These are phyloP conservation scores for Knufia fluminis DNA, from an alignment of 2,329 filamentous ascomycete genomes.

Conservation along the genomic window DNA sequence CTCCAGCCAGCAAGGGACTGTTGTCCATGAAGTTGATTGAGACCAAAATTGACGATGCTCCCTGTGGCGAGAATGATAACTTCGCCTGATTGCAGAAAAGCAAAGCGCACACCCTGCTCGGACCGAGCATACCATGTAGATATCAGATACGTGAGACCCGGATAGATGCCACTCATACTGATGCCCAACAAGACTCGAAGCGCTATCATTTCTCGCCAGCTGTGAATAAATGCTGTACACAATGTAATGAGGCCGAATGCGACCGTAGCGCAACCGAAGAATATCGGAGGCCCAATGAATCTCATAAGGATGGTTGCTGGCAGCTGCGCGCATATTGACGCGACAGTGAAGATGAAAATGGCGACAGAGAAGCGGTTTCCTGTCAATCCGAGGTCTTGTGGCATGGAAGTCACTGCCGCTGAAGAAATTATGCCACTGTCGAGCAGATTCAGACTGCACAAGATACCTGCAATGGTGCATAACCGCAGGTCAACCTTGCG, in stretches of 20 bases:
- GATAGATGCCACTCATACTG: conserved; percentile 44
- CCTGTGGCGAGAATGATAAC: conserved; percentile 58
- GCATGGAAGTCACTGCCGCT: conserved; percentile 61
- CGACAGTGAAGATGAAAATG: conserved; percentile 65
- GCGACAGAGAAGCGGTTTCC: conserved; percentile 60
- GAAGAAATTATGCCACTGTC: conserved; percentile 62
- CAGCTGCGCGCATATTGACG: conserved; percentile 58
- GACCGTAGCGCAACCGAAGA: conserved; percentile 52
- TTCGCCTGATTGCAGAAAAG: conserved; percentile 55
- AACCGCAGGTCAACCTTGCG: conserved; percentile 58
- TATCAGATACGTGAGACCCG: conserved; percentile 37
- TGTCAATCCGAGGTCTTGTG: conserved; percentile 52
- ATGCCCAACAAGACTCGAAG: conserved; percentile 58
- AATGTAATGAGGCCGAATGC: conserved; percentile 57
- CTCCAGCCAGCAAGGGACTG: conserved; percentile 54
- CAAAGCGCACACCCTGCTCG: conserved; percentile 58
- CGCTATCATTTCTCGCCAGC: conserved; percentile 61
- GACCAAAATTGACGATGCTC: conserved; percentile 57
- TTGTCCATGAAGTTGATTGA: conserved; percentile 54
- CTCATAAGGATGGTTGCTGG: conserved; percentile 60
- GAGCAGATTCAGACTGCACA: conserved; percentile 60
- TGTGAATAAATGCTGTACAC: conserved; percentile 58
- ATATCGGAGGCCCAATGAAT: conserved; percentile 53
- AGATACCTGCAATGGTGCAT: conserved; percentile 61
- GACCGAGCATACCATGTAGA: conserved; percentile 54